Evolutionary conservation across 176 grass and related monocot genomes (phyloP), one percentile per base, ranked within the genome.

Genomic region (Carex pumila): DNA sequence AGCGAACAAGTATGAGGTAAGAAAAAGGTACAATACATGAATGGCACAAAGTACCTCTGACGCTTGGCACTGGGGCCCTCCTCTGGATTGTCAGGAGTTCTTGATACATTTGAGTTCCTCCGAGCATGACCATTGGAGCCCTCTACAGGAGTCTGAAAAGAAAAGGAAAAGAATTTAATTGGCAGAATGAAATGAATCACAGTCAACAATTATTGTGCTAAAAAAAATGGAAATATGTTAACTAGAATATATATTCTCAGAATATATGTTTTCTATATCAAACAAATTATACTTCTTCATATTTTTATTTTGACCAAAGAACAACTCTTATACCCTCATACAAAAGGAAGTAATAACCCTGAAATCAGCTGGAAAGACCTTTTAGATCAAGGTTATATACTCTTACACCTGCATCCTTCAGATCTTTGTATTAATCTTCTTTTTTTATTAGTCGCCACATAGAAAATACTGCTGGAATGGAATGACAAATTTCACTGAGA

Each of bases 21-120:
- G 17, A 45, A 19, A 9, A 45, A 21, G 7, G 37, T 45, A n/a
- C 14, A 81, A 13, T 45, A 81, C 39, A 19, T 37, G 30, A 80
- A 58, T 60, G 17, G 47, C 49, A 50, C 5, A 65, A 65, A 30
- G 39, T 85, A 99, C 96, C 96, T 93, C 89, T 87, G 88, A 58
- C 91, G 92, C 86, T 99, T 99, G 59, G 93, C 83, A 90, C 88
- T 92, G 83, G 91, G 93, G 19, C 81, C 86, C 18, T 99, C 96
- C 59, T 69, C 79, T 81, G 84, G 88, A 58, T 94, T 89, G 86
- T 85, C 84, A 4, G 65, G 85, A 87, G 62, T 94, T 50, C 78
- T 92, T 47, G 91, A 85, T 84, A 86, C 89, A 90, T 84, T 87
- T 71, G 86, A 78, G 56, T 78, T 89, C 82, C 81, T 87, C 81